Evolutionary conservation across 768 basidiomycete species (phyloP).

Genomic region (Termitomyces sp.): DNA sequence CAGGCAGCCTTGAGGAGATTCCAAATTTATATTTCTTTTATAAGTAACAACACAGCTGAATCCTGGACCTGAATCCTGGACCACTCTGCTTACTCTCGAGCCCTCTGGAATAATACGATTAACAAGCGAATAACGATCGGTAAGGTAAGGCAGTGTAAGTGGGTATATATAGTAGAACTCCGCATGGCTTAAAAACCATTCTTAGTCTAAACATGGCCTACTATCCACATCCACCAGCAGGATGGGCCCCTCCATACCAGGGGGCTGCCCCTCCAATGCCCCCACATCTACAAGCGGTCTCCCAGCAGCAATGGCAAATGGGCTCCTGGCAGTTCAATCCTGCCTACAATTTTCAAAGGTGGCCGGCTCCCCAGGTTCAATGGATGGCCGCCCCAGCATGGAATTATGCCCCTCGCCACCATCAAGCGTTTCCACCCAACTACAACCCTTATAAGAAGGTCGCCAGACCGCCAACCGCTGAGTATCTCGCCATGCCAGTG

Average conservation of each 20-base stretch:
- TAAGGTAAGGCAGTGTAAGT: constrained; percentile 6
- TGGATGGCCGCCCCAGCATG: constrained; percentile 43
- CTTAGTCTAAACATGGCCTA: constrained; percentile 1
- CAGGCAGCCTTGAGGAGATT: background rate
- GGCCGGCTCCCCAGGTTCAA: constrained; percentile 19
- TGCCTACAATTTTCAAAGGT: constrained; percentile 27
- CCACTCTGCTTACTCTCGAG: background rate
- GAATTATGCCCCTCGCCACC: constrained; percentile 18
- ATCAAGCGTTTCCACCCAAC: constrained; percentile 19
- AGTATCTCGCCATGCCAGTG: constrained; percentile 59
- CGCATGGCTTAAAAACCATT: background rate
- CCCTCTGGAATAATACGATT: background rate
- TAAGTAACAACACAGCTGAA: no score
- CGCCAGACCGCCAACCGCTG: constrained; percentile 58
- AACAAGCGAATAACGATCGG: no score
- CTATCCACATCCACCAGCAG: constrained; percentile 14
- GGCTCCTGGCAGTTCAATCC: constrained; percentile 55
- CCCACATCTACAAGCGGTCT: constrained; percentile 36
- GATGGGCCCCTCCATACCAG: constrained; percentile 33
- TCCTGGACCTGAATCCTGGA: no score
- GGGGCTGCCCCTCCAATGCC: constrained; percentile 61
- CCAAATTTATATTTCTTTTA: background rate
- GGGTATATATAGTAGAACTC: background rate
- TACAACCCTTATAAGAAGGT: constrained; percentile 64
- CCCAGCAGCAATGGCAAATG: constrained; percentile 46